phyloP scores from a whole-genome alignment of 2,329 filamentous ascomycete species.

The Pseudogymnoascus sp. region DNA sequence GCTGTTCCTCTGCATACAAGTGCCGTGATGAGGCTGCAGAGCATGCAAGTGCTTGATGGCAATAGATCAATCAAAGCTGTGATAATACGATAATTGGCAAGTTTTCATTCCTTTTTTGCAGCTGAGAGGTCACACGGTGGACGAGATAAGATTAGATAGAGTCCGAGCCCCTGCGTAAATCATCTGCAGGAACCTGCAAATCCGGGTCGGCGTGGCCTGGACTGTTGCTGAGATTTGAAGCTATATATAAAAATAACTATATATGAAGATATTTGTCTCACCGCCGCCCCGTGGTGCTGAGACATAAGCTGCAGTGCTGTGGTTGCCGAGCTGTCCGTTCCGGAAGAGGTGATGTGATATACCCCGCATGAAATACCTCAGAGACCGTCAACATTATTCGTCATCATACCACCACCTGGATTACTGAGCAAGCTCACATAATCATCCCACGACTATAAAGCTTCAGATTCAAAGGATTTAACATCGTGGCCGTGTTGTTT shows the following conservation, averaged over 20 bases:
- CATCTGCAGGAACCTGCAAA: not conserved
- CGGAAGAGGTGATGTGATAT: not conserved
- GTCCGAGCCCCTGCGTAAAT: not conserved
- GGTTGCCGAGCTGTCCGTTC: not conserved
- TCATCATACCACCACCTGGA: not conserved
- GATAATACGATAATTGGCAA: not conserved
- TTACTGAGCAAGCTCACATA: constrained; percentile 2
- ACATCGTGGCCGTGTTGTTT: not conserved
- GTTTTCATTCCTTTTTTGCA: not conserved
- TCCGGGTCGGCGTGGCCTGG: not conserved
- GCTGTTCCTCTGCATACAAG: not conserved
- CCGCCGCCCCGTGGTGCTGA: not conserved
- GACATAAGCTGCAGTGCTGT: not conserved
- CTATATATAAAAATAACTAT: not conserved
- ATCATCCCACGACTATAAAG: not conserved
- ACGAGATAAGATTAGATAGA: not conserved
- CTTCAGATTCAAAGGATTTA: not conserved
- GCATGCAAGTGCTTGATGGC: not conserved
- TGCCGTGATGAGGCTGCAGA: not conserved
- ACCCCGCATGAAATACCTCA: not conserved
- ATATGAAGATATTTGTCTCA: not conserved
- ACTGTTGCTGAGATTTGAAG: not conserved
- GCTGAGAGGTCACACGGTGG: not conserved
- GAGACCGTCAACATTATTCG: not conserved
- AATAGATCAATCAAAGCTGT: not conserved